These are phyloP conservation scores for Pseudogymnoascus sp. DNA, from an alignment of 2,329 filamentous ascomycete genomes.

Conservation along the genomic window DNA sequence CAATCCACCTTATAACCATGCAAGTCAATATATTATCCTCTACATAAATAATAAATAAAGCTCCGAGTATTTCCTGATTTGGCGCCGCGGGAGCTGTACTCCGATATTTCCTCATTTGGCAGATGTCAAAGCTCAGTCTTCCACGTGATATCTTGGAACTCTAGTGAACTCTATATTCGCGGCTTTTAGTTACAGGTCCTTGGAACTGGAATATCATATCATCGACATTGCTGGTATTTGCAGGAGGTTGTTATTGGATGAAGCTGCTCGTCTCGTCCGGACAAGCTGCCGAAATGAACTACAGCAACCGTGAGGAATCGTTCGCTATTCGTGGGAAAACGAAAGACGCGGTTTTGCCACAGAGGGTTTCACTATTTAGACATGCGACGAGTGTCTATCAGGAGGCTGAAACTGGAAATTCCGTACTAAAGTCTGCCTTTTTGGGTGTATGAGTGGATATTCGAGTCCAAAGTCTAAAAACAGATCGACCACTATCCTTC, in stretches of 20 bases:
- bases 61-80: neutral
- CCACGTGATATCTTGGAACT: neutral
- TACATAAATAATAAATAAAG: neutral
- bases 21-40: neutral
- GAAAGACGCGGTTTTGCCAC: neutral
- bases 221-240: neutral
- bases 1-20: neutral
- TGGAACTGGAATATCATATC: neutral
- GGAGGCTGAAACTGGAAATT: neutral
- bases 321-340: conserved; percentile 6
- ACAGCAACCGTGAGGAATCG: neutral
- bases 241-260: neutral
- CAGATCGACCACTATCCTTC: neutral
- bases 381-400: neutral
- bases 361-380: neutral
- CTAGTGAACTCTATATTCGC: neutral
- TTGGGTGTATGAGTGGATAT: neutral
- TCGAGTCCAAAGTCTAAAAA: neutral
- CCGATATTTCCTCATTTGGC: neutral
- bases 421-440: neutral
- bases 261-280: neutral
- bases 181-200: neutral
- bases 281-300: neutral
- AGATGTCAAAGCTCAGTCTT: neutral
- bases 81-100: neutral